Base-by-base conservation (phyloP, 106 monocot genomes). In the Chionographis japonica region DNA sequence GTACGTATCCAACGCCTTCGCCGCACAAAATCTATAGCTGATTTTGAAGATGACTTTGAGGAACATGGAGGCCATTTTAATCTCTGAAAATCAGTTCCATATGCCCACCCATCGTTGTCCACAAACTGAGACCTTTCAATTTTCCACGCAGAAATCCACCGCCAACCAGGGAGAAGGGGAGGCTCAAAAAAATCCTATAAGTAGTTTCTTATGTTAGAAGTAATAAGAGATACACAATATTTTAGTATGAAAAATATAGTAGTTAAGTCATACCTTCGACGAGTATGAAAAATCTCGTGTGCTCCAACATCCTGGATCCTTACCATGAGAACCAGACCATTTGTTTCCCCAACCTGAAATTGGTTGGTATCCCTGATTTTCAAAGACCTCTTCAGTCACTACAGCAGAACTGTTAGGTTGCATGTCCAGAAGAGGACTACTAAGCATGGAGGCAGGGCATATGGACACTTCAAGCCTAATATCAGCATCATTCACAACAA, bases 1-100 rank as follows among this genome's bases (percentile, higher is more conserved):
- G 75, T 77, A 62, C 94, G 94, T 54, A 80, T 42, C 94, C 94
- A 94, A 19, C 90, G 86, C 70, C 94, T 89, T 75, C 94, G 70
- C 14, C 94, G 74, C 11, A 85, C 81, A 84, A 84, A 86, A 76
- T 87, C 83, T 58, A 61, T 60, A 71, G 75, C 59, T 39, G 84
- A 84, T 72, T 78, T 83, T 50, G 86, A 80, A 75, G 84, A 71
- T 63, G 79, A 86, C 43, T 72, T 82, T 40, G 77, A 65, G 53
- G 87, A 86, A 67, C 5, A 63, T 42, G 89, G 84, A 71, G 94
- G 94, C 94, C 94, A 94, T 62, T 65, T 82, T 65, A 94, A 54
- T 73, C 72, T 80, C 55, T 84, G 82, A 64, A 94, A 87, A 70
- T 94, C 86, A 57, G 81, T 40, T 69, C 77, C 94, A 82, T 94